phyloP scores from a whole-genome alignment of 2,329 filamentous ascomycete species.

The Pseudodiploospora longispora region DNA sequence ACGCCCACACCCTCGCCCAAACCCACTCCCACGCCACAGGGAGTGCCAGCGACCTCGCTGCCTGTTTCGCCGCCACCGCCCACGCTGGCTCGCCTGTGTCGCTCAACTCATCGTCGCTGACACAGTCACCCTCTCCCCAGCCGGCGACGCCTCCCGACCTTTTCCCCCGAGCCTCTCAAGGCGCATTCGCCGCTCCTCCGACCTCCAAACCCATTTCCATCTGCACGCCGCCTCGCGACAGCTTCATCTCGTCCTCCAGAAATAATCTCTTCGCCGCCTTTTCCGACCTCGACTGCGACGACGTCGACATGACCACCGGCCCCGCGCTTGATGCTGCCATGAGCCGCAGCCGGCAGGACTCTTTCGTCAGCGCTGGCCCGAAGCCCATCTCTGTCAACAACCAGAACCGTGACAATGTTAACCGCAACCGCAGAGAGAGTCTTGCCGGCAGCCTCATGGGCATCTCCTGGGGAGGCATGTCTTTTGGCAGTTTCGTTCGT shows the following conservation, averaged over 20 bases:
- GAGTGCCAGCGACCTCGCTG: slow-evolving; percentile 9
- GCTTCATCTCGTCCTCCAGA: slow-evolving; percentile 15
- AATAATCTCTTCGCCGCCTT: slow-evolving; percentile 18
- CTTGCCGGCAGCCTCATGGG: slow-evolving; percentile 59
- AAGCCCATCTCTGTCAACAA: slow-evolving; percentile 62
- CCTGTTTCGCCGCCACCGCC: slow-evolving; percentile 9
- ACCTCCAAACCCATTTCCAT: slow-evolving; percentile 30
- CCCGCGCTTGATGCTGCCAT: slow-evolving; percentile 48
- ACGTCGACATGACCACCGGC: slow-evolving; percentile 49
- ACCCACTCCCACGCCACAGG: slow-evolving; percentile 4
- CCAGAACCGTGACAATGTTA: slow-evolving; percentile 50
- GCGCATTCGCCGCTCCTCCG: slow-evolving; percentile 9
- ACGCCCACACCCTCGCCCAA: slow-evolving; percentile 5
- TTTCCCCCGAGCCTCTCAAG: slow-evolving; percentile 13
- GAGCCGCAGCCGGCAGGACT: slow-evolving; percentile 54
- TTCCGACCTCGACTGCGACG: slow-evolving; percentile 20
- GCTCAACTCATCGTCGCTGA: slow-evolving; percentile 25
- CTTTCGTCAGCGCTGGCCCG: slow-evolving; percentile 56
- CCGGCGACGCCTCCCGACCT: slow-evolving; percentile 22
- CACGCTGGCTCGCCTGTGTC: slow-evolving; percentile 26
- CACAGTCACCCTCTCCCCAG: slow-evolving; percentile 29
- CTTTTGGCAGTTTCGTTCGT: slow-evolving; percentile 91
- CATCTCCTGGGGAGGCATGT: slow-evolving; percentile 96
- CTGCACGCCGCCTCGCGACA: slow-evolving; percentile 16
- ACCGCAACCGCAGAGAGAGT: slow-evolving; percentile 52